phyloP scores from a whole-genome alignment of 208 protist species.

The Crithidia acanthocephali region DNA sequence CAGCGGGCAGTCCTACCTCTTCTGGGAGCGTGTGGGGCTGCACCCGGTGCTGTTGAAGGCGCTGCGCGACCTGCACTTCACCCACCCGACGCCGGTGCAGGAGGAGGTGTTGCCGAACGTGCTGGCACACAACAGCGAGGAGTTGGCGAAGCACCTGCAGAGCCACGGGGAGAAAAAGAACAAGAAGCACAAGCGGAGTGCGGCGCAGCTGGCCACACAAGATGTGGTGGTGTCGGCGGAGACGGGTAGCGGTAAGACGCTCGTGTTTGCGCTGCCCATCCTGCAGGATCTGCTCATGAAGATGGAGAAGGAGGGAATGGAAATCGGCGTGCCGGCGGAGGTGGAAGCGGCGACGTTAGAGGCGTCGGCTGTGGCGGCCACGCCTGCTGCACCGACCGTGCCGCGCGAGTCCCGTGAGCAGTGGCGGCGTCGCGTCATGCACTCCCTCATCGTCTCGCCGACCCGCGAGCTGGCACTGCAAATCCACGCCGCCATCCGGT shows the following conservation, averaged over 20 bases:
- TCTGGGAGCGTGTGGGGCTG: constrained; percentile 85
- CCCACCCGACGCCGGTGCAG: constrained; percentile 87
- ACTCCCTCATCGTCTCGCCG: constrained; percentile 96
- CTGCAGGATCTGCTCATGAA: constrained; percentile 62
- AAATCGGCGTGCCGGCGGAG: background rate
- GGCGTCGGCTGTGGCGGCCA: too few relatives aligned
- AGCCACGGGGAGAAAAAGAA: constrained; percentile 14
- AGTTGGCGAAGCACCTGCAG: constrained; percentile 13
- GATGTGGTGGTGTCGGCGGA: constrained; percentile 94
- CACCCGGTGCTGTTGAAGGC: constrained; percentile 71
- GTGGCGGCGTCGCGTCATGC: constrained; percentile 58
- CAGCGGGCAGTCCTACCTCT: constrained; percentile 73
- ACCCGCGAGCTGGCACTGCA: constrained; percentile 98
- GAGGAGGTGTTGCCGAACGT: constrained; percentile 79
- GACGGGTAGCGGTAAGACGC: constrained; percentile 97
- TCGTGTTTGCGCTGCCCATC: constrained; percentile 98
- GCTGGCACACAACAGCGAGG: constrained; percentile 30
- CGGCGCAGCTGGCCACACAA: constrained; percentile 17
- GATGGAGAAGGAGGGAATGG: constrained; percentile 29
- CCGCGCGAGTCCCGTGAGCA: constrained; percentile 9
- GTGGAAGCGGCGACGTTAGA: background rate
- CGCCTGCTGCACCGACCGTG: background rate
- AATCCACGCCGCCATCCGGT: constrained; percentile 85
- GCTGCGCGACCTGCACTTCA: constrained; percentile 73
- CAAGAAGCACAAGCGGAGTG: constrained; percentile 25